Evolutionary conservation across 495 filamentous ascomycete genomes (phyloP), one percentile per base, ranked within the genome.

Genomic region (Cercophora samala): DNA sequence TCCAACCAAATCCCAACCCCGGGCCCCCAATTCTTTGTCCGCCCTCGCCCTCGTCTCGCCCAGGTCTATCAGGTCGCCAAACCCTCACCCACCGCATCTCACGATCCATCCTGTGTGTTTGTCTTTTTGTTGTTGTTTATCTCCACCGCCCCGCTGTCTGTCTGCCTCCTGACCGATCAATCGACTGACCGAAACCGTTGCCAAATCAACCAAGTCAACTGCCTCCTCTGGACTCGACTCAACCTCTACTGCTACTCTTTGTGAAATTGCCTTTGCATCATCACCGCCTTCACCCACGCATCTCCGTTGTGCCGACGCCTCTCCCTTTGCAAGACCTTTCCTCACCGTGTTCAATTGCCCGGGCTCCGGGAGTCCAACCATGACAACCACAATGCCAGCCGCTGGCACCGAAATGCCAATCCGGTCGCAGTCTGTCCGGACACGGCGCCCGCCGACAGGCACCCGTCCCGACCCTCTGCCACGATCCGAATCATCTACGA

Each of bases 361-460:
- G 29, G 60, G 24, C 32, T 62, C 29, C 19, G 25, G 60, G 26
- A 42, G 60, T 46, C 52, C 58, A 9, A 18, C 60, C 65, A 77
- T 77, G 75, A 68, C 75, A 55, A 75, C 72, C 54, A 68, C 75
- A 8, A 62, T 73, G 53, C 63, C 73, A 42, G 64, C 70, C 53
- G 72, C 60, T 37, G 60, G 72, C 66, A 69, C 72, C 62, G 75
- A 77, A 53, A 53, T 74, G 64, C 75, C 75, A 56, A 74, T 77
- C 52, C 75, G 75, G 21, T 77, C 75, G 63, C 75, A 77, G 61
- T 77, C 75, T 53, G 74, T 74, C 56, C 72, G 75, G 24, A 76
- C 75, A 25, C 72, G 74, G 42, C 74, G 75, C 4, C 74, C 75
- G 5, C 75, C 74, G 22, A 75, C 75, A 42, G 55, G 74, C 32